phyloP scores from a whole-genome alignment of 2,329 filamentous ascomycete species.

The Hypocreales sp. region DNA sequence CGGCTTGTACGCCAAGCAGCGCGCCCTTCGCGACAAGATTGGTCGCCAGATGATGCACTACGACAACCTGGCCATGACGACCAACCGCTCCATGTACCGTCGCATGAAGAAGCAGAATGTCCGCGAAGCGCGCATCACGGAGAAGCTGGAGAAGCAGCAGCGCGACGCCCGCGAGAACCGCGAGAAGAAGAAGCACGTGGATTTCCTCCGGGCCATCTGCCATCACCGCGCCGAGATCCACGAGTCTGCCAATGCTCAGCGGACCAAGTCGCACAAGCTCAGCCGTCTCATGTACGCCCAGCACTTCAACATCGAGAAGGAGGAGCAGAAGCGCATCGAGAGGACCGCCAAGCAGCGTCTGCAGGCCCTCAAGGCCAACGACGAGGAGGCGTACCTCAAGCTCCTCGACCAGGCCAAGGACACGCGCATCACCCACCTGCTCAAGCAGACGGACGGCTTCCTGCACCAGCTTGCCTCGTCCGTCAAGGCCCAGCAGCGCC shows the following conservation, averaged over 20 bases:
- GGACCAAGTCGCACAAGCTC: constrained; percentile 67
- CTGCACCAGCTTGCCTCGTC: constrained; percentile 88
- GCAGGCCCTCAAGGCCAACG: constrained; percentile 94
- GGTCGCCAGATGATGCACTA: constrained; percentile 88
- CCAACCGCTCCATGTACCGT: constrained; percentile 79
- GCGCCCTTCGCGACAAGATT: constrained; percentile 70
- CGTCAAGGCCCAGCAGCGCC: constrained; percentile 85
- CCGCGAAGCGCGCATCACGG: constrained; percentile 88
- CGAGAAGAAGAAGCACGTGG: constrained; percentile 93
- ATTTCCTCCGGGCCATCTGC: constrained; percentile 78
- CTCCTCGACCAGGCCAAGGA: constrained; percentile 97
- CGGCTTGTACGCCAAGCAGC: constrained; percentile 75
- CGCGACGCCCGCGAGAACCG: constrained; percentile 89
- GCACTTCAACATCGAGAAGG: constrained; percentile 94
- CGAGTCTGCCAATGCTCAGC: constrained; percentile 49
- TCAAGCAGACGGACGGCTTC: constrained; percentile 96
- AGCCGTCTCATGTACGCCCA: constrained; percentile 79
- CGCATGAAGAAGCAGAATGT: constrained; percentile 96
- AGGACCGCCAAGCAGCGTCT: constrained; percentile 98
- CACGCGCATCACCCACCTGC: constrained; percentile 93
- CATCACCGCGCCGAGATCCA: constrained; percentile 68
- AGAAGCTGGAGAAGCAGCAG: constrained; percentile 98
- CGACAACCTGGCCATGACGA: constrained; percentile 93
- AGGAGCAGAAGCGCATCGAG: constrained; percentile 97
- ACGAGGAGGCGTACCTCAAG: constrained; percentile 97